Evolutionary conservation across 495 filamentous ascomycete species (phyloP).

Genomic region (Xylaria telfairii): DNA sequence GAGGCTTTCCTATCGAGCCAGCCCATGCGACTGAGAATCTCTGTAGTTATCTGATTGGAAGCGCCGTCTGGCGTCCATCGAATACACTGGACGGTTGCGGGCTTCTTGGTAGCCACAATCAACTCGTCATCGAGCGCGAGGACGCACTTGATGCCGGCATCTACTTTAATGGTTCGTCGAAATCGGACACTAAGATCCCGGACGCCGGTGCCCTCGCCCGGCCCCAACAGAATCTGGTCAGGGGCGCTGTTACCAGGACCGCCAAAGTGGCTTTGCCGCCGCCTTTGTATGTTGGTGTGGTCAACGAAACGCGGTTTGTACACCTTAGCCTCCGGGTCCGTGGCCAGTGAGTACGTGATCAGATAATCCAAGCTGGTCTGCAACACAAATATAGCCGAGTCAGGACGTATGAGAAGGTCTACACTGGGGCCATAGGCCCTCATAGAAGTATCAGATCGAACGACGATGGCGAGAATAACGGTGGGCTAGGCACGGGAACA

Average conservation of each 20-base stretch:
- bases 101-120: slow-evolving; percentile 90
- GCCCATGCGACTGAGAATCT: slow-evolving; percentile 83
- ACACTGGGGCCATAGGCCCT: slow-evolving; percentile 84
- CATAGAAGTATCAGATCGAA: slow-evolving; percentile 79
- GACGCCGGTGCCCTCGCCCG: slow-evolving; percentile 79
- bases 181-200: slow-evolving; percentile 88
- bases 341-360: slow-evolving; percentile 92
- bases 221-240: slow-evolving; percentile 63
- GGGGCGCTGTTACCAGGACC: slow-evolving; percentile 59
- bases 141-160: slow-evolving; percentile 89
- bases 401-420: slow-evolving; percentile 84
- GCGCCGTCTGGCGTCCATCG: slow-evolving; percentile 85
- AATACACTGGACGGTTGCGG: slow-evolving; percentile 94
- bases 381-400: slow-evolving; percentile 89
- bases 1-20: slow-evolving; percentile 80
- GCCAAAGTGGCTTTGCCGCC: slow-evolving; percentile 73
- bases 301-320: slow-evolving; percentile 81
- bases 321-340: slow-evolving; percentile 78
- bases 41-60: slow-evolving; percentile 86
- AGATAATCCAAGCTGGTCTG: slow-evolving; percentile 87
- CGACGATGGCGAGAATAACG: slow-evolving; percentile 82
- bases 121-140: slow-evolving; percentile 92
- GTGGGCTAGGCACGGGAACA: slow-evolving; percentile 68
- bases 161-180: slow-evolving; percentile 97
- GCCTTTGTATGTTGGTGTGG: slow-evolving; percentile 67